Percentiles rank a stretch among this genome's conserved stretches.
Evolutionary conservation across 106 monocot species (phyloP).

Genomic region (Acanthochlamys bracteata): DNA sequence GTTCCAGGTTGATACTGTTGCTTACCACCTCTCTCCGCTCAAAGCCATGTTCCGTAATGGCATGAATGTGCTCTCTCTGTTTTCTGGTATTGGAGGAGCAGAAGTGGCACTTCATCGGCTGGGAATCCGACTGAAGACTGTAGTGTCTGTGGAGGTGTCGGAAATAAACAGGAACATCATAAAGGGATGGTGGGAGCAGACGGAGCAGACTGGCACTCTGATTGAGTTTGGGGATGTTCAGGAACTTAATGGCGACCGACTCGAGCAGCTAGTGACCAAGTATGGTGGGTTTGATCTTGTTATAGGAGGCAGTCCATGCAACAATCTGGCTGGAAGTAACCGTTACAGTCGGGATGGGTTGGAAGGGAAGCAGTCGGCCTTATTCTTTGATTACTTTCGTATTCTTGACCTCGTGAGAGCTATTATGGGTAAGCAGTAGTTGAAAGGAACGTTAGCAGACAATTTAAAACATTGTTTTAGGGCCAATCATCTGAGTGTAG

Average conservation of each 20-base stretch:
- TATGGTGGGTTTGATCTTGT: constrained; percentile 63
- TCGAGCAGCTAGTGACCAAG: constrained; percentile 30
- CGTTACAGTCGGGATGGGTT: constrained; percentile 60
- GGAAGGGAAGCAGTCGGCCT: constrained; percentile 54
- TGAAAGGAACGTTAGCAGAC: no score
- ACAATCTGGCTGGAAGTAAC: constrained; percentile 77
- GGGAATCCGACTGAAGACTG: constrained; percentile 43
- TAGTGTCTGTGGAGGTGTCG: constrained; percentile 67
- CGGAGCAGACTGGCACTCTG: constrained; percentile 44
- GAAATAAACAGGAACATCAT: constrained; percentile 47
- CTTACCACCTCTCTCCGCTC: constrained; percentile 63
- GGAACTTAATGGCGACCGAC: constrained; percentile 16
- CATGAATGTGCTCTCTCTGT: constrained; percentile 52
- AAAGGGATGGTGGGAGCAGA: constrained; percentile 66
- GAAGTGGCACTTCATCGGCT: constrained; percentile 74
- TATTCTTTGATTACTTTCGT: constrained; percentile 71
- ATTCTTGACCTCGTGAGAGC: constrained; percentile 57
- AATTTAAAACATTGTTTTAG: no score
- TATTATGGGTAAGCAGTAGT: constrained; percentile 37
- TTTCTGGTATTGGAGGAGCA: constrained; percentile 81
- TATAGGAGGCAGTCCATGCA: constrained; percentile 79
- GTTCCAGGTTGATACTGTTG: constrained; percentile 81
- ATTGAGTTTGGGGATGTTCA: constrained; percentile 47
- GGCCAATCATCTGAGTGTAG: no score
- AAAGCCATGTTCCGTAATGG: constrained; percentile 61